phyloP scores from a whole-genome alignment of 495 filamentous ascomycete genomes.

The Podospora conica region DNA sequence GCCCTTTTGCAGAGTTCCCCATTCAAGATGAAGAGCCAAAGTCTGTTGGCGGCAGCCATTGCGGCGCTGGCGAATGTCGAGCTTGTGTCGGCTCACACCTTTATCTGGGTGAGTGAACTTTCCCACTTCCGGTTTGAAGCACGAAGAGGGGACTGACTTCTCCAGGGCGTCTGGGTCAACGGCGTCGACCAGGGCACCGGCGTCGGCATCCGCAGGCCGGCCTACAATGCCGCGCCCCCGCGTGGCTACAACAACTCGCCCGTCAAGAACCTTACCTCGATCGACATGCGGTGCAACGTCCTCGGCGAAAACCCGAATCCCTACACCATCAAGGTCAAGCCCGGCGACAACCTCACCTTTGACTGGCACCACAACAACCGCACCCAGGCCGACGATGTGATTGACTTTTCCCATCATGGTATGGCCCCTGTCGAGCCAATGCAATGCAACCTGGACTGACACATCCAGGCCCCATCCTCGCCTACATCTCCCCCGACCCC shows the following conservation, averaged over 20 bases:
- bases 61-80: conserved; percentile 9
- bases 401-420: conserved; percentile 38
- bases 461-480: conserved; percentile 30
- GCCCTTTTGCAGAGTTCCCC: background rate
- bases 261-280: conserved; percentile 38
- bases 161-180: conserved; percentile 37
- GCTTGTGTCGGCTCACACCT: conserved; percentile 18
- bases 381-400: conserved; percentile 36
- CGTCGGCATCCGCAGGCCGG: conserved; percentile 34
- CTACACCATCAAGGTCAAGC: conserved; percentile 35
- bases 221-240: conserved; percentile 33
- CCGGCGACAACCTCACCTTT: conserved; percentile 42
- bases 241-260: conserved; percentile 41
- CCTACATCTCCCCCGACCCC: conserved; percentile 43
- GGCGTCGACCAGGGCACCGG: conserved; percentile 40
- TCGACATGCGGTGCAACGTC: conserved; percentile 43
- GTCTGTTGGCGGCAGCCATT: conserved; percentile 3
- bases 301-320: conserved; percentile 34
- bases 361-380: conserved; percentile 38
- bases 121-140: background rate
- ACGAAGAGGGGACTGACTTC: background rate
- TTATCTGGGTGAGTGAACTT: conserved; percentile 21
- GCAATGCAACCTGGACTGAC: conserved; percentile 1
- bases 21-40: conserved; percentile 8
- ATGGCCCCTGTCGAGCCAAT: conserved; percentile 3